Evolutionary conservation across 495 filamentous ascomycete species (phyloP), one percentile per base, ranked within the genome.

Genomic region (Jackrogersella multiformis): DNA sequence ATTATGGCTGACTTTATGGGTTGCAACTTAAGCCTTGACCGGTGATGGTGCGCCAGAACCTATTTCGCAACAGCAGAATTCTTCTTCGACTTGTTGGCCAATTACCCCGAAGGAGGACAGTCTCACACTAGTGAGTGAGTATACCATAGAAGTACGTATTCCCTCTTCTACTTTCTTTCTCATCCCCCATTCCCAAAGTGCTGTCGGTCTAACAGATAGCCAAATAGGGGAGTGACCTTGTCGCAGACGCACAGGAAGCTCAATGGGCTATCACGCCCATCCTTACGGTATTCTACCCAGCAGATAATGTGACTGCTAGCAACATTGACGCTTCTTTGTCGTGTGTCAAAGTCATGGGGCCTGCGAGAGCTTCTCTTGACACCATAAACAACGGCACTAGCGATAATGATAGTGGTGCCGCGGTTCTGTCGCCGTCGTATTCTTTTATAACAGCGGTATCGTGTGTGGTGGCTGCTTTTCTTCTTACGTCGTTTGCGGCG

Each of bases 71-170:
- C 28, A 70, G 20, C 21, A 70, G 20, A 70, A 73, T 23, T 46
- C 70, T 0, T 53, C 67, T 0, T 65, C 67, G 10, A 62, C 36
- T 24, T 73, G 71, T 48, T 73, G 71, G 71, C 71, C 71, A 1
- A 48, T 73, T 10, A 64, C 52, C n/a, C 71, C 71, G 1, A 73
- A 73, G 48, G 35, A 73, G 34, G 57, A 73, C n/a, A 21, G 23
- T 9, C 56, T 73, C 9, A 68, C 67, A 1, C 42, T 62, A 4
- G 60, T 66, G 9, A 55, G 30, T 55, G 58, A 73, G 30, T 68
- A 65, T 16, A 8, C 32, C 12, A 24, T 13, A 1, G 6, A 20
- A 5, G 66, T 73, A 64, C 16, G 62, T 39, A 42, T 15, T 16
- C 9, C 7, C 2, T 15, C 41, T 32, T 7, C 10, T 9, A 16